These are phyloP conservation scores for Talaromyces islandicus DNA, from an alignment of 2,329 filamentous ascomycete genomes.

Conservation along the genomic window DNA sequence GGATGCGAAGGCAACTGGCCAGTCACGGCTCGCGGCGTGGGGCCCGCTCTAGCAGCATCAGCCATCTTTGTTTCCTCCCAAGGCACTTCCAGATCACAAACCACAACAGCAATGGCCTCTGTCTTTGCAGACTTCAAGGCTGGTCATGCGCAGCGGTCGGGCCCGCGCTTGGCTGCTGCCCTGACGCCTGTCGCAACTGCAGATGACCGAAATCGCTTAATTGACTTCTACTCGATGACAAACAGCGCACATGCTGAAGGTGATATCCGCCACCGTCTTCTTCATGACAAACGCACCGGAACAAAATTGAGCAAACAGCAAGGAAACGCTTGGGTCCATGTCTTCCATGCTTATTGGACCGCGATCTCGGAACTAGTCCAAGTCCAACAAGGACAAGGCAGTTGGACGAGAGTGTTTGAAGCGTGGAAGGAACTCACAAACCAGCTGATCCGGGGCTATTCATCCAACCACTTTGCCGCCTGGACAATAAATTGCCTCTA, in stretches of 20 bases:
- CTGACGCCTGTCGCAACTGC: slow-evolving; percentile 64
- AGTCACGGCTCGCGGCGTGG: slow-evolving; percentile 4
- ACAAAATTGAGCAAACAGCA: slow-evolving; percentile 60
- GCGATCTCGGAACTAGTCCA: slow-evolving; percentile 67
- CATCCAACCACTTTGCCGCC: slow-evolving; percentile 66
- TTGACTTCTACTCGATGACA: slow-evolving; percentile 64
- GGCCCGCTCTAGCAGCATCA: neutral
- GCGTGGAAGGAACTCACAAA: slow-evolving; percentile 82
- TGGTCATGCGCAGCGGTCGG: slow-evolving; percentile 60
- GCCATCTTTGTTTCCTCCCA: neutral
- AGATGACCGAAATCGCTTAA: slow-evolving; percentile 59
- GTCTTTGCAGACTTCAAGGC: slow-evolving; percentile 68
- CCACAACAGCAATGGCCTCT: slow-evolving; percentile 55
- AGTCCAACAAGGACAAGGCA: slow-evolving; percentile 49
- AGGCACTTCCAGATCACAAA: neutral
- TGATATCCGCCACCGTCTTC: slow-evolving; percentile 65
- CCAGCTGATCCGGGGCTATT: slow-evolving; percentile 73
- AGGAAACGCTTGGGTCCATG: slow-evolving; percentile 74
- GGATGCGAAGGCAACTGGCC: slow-evolving; percentile 4
- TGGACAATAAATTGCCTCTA: slow-evolving; percentile 95
- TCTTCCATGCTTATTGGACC: slow-evolving; percentile 80
- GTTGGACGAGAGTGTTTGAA: slow-evolving; percentile 79
- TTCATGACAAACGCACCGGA: slow-evolving; percentile 55
- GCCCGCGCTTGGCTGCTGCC: slow-evolving; percentile 67
- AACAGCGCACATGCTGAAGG: slow-evolving; percentile 59